Percentiles rank a stretch among this genome's conserved stretches.
These are phyloP conservation scores for Silybum marianum DNA, from an alignment of 129 eudicot species.

Conservation along the genomic window DNA sequence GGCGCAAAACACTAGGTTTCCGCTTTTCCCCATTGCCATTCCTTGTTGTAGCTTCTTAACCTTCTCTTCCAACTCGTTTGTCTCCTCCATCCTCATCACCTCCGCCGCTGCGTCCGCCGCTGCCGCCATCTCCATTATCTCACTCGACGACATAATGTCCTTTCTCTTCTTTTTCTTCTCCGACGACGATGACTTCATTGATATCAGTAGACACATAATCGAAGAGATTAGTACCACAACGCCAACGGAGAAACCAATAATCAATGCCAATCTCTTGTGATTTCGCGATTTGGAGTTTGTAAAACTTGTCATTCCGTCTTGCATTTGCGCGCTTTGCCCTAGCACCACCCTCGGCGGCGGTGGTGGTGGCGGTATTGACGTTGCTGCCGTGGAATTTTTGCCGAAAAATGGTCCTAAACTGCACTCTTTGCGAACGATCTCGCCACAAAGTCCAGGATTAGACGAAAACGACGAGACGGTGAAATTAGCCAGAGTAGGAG, in stretches of 20 bases:
- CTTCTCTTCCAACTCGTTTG: constrained; percentile 71
- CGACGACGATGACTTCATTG: constrained; percentile 11
- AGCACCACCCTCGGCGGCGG: constrained; percentile 16
- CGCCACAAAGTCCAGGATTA: constrained; percentile 82
- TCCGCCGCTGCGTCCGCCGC: constrained; percentile 69
- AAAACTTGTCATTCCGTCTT: constrained; percentile 24
- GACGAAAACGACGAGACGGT: constrained; percentile 35
- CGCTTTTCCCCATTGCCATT: constrained; percentile 62
- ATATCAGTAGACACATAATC: constrained; percentile 37
- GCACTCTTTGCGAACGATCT: constrained; percentile 66
- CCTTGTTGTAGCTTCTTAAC: constrained; percentile 57
- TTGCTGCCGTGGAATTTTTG: constrained; percentile 14
- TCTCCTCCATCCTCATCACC: constrained; percentile 73
- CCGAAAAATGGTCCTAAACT: constrained; percentile 60
- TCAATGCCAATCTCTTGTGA: constrained; percentile 33
- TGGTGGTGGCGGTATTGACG: neutral
- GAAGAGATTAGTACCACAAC: constrained; percentile 37
- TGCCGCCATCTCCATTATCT: constrained; percentile 35
- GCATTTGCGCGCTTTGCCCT: constrained; percentile 32
- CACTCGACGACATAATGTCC: constrained; percentile 24
- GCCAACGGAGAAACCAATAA: constrained; percentile 49
- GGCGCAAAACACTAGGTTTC: constrained; percentile 70
- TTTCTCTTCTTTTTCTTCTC: constrained; percentile 13
- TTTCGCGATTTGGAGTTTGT: constrained; percentile 1
- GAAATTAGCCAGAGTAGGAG: constrained; percentile 51